Evolutionary conservation across 2,329 filamentous ascomycete species (phyloP).

Genomic region (Penicillium sp.): DNA sequence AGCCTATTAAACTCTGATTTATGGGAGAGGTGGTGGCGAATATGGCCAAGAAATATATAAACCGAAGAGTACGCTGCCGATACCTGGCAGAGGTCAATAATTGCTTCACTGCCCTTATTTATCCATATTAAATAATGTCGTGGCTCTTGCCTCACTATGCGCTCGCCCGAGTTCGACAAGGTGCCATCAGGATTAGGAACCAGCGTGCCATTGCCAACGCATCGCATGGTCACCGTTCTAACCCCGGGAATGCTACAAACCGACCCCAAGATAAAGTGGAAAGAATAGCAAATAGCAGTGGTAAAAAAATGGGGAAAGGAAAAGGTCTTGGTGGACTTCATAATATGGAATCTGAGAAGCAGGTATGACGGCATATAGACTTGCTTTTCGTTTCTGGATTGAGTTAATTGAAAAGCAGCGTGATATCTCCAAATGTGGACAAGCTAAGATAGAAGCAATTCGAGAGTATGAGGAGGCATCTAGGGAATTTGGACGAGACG

Average conservation of each 20-base stretch:
- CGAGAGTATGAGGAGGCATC: conserved; percentile 7
- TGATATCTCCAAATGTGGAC: conserved; percentile 28
- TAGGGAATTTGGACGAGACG: conserved; percentile 4
- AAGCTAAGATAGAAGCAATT: conserved; percentile 15
- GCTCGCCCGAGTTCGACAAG: not conserved
- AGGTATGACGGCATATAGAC: conserved; percentile 17
- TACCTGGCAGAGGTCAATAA: too few relatives aligned
- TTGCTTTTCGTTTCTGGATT: not conserved
- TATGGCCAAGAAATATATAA: too few relatives aligned
- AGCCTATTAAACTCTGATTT: too few relatives aligned
- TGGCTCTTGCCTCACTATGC: not conserved
- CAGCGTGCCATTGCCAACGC: not conserved
- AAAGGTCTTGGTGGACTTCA: conserved; percentile 29
- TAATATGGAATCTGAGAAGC: conserved; percentile 30
- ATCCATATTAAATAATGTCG: not conserved
- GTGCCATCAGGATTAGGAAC: not conserved
- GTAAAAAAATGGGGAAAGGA: conserved; percentile 29
- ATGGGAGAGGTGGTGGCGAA: too few relatives aligned
- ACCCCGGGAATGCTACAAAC: conserved; percentile 40
- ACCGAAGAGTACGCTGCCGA: too few relatives aligned
- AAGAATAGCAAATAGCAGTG: conserved; percentile 27
- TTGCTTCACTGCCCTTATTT: not conserved
- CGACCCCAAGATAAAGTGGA: conserved; percentile 27
- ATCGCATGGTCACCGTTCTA: conserved; percentile 18
- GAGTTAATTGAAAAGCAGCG: conserved; percentile 14